phyloP scores from a whole-genome alignment of 495 filamentous ascomycete genomes.

The Bombardia bombarda region DNA sequence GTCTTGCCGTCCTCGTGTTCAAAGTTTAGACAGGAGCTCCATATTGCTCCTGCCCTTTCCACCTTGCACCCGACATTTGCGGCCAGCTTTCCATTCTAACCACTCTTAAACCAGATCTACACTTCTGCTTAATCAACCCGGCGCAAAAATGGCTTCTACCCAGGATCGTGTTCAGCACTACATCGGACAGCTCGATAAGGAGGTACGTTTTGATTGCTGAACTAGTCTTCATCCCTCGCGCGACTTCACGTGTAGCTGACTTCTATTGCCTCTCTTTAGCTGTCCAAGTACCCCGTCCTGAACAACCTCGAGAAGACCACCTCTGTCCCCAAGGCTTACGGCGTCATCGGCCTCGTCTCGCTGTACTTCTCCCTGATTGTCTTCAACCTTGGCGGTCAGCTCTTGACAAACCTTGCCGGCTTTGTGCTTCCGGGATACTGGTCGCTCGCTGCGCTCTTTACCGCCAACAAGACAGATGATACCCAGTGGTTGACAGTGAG shows the following conservation, averaged over 20 bases:
- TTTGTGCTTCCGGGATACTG: conserved; percentile 95
- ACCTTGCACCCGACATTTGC: too few species aligned
- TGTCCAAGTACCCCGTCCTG: conserved; percentile 90
- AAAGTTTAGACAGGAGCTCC: too few species aligned
- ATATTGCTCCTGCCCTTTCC: too few species aligned
- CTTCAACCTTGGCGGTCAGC: conserved; percentile 97
- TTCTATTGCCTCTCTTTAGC: conserved; percentile 40
- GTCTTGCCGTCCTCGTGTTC: too few species aligned
- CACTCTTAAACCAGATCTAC: conserved; percentile 6
- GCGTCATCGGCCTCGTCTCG: conserved; percentile 72
- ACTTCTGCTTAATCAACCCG: conserved; percentile 1
- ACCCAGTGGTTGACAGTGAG: conserved; percentile 74
- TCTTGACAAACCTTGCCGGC: conserved; percentile 93
- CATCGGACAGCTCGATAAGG: conserved; percentile 90
- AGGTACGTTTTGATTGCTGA: conserved; percentile 53
- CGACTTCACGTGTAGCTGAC: conserved; percentile 11
- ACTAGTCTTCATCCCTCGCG: conserved; percentile 2
- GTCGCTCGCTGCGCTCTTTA: conserved; percentile 85
- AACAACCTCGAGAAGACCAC: conserved; percentile 97
- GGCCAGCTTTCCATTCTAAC: too few species aligned
- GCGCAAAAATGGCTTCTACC: conserved; percentile 55
- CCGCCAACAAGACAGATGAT: conserved; percentile 71
- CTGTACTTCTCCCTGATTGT: conserved; percentile 98
- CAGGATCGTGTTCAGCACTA: conserved; percentile 88
- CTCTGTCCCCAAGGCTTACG: conserved; percentile 91